Conservation (phyloP, 208 protist genomes). For the Leishmania tropica region DNA sequence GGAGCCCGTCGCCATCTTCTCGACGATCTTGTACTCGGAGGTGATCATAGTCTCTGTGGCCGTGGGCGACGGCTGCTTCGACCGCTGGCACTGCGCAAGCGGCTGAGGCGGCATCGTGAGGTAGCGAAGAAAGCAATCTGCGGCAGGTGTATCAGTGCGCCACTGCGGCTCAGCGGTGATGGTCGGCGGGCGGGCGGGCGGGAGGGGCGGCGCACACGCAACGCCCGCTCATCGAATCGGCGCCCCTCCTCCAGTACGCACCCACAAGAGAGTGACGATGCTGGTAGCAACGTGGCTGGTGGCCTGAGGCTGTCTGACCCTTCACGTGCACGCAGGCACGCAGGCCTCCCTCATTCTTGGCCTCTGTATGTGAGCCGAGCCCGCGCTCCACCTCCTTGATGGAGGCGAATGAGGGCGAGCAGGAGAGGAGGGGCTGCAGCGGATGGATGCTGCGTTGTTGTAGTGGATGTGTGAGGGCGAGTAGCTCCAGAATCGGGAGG, state of each 20-base stretch:
- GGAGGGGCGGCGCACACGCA: neutral
- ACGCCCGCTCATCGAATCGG: neutral
- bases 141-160: neutral
- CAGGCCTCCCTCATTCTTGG: neutral
- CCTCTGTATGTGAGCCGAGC: neutral
- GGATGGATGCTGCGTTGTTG: neutral
- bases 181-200: too few relatives aligned
- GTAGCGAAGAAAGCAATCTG: neutral
- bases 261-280: neutral
- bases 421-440: neutral
- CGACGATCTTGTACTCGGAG: conserved; percentile 74
- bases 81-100: neutral
- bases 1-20: conserved; percentile 81
- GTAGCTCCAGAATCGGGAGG: neutral
- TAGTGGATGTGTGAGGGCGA: neutral
- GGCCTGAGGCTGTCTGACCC: neutral
- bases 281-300: neutral
- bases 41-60: neutral
- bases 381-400: neutral
- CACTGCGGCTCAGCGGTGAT: neutral
- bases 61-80: neutral
- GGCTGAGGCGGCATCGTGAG: neutral
- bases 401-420: neutral
- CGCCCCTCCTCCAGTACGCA: neutral
- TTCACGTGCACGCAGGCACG: neutral